Evolutionary conservation across 768 basidiomycete genomes (phyloP).

Genomic region (Boletus eberwhitei): DNA sequence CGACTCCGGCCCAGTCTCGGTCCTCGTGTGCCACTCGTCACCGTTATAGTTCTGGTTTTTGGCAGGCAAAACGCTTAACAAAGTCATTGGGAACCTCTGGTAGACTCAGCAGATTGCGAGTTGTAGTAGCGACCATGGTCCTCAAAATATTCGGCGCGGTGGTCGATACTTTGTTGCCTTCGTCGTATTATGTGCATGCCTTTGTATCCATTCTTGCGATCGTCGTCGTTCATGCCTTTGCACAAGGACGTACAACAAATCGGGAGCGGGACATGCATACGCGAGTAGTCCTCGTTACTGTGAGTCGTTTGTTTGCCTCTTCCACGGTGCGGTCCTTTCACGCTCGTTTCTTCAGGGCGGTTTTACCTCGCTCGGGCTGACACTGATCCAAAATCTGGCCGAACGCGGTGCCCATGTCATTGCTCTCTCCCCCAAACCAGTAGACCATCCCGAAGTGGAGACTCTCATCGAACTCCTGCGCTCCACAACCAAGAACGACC

Average conservation of each 20-base stretch:
- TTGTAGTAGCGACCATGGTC: conserved; percentile 40
- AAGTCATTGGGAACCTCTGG: neutral
- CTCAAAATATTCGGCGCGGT: conserved; percentile 45
- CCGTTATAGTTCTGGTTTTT: neutral
- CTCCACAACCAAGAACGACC: conserved; percentile 65
- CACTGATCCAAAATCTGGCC: conserved; percentile 63
- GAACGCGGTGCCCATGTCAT: conserved; percentile 77
- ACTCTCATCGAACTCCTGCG: conserved; percentile 67
- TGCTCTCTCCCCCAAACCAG: conserved; percentile 60
- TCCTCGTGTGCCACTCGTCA: neutral
- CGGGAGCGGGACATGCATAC: conserved; percentile 76
- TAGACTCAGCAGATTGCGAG: neutral
- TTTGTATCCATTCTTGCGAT: conserved; percentile 41
- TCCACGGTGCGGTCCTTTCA: conserved; percentile 1
- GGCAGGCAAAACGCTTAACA: neutral
- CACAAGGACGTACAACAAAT: conserved; percentile 67
- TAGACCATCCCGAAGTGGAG: conserved; percentile 46
- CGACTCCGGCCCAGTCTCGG: neutral
- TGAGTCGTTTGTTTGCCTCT: conserved; percentile 29
- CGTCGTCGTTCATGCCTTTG: conserved; percentile 52
- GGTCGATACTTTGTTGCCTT: conserved; percentile 45
- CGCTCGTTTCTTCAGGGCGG: conserved; percentile 48
- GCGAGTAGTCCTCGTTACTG: conserved; percentile 68
- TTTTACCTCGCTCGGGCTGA: conserved; percentile 71
- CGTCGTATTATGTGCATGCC: conserved; percentile 56